These are phyloP conservation scores for Diddensiella caesifluorescens DNA, from an alignment of 805 yeast species.

Conservation along the genomic window DNA sequence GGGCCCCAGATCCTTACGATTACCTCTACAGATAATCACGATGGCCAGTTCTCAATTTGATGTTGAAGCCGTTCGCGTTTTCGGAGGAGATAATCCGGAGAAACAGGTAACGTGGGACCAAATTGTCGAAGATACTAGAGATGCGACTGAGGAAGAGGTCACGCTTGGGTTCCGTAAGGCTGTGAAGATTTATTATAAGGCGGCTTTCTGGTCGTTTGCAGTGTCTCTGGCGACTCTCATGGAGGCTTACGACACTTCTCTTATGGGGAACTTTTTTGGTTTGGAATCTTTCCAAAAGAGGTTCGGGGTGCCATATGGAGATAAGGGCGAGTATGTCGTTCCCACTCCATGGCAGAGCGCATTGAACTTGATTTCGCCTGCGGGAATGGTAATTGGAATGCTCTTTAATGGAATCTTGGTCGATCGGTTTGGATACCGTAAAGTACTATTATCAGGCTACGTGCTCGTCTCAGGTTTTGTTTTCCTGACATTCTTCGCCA, in stretches of 20 bases:
- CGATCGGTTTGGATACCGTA: slow-evolving; percentile 41
- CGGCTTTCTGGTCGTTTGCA: slow-evolving; percentile 42
- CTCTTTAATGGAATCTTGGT: slow-evolving; percentile 38
- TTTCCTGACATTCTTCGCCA: slow-evolving; percentile 42
- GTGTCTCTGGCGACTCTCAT: slow-evolving; percentile 40
- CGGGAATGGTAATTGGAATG: slow-evolving; percentile 38
- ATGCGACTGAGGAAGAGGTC: slow-evolving; percentile 25
- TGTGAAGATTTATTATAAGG: slow-evolving; percentile 37
- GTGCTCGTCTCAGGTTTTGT: slow-evolving; percentile 32
- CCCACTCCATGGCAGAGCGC: slow-evolving; percentile 42
- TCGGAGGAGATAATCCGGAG: too few species aligned
- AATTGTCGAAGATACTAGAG: slow-evolving; percentile 4
- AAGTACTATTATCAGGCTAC: slow-evolving; percentile 34
- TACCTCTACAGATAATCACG: too few species aligned
- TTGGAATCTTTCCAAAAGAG: slow-evolving; percentile 40
- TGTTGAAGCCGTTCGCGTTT: too few species aligned
- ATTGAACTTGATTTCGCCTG: slow-evolving; percentile 21
- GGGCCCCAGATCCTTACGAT: too few species aligned
- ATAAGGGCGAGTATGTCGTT: slow-evolving; percentile 31
- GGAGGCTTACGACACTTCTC: slow-evolving; percentile 45
- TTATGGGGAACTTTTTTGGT: slow-evolving; percentile 37
- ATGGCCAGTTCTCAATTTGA: too few species aligned
- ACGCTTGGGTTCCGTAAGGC: slow-evolving; percentile 31
- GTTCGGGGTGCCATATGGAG: slow-evolving; percentile 37
- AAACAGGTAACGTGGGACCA: too few species aligned